phyloP scores from a whole-genome alignment of 495 filamentous ascomycete species.

The Neurospora sp. region DNA sequence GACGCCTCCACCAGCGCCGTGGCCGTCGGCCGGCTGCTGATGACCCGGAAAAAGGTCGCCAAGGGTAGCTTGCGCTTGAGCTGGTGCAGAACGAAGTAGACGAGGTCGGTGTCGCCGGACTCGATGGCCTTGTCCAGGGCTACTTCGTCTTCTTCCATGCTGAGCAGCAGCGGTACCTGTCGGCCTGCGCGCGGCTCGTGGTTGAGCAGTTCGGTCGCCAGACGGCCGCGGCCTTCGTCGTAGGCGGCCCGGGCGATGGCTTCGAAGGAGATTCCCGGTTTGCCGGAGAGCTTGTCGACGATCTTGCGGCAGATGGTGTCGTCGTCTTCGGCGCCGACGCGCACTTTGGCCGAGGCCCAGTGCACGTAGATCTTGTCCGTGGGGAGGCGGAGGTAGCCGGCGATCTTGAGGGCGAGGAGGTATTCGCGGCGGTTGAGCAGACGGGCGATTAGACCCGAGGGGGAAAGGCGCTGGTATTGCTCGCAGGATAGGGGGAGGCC shows the following conservation, averaged over 20 bases:
- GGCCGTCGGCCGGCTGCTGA: constrained; percentile 78
- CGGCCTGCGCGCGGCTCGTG: constrained; percentile 88
- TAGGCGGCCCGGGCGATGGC: constrained; percentile 89
- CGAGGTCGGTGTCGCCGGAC: constrained; percentile 85
- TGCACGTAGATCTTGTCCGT: constrained; percentile 88
- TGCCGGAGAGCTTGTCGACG: constrained; percentile 74
- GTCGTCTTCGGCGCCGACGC: constrained; percentile 73
- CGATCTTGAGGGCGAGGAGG: constrained; percentile 79
- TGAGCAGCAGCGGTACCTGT: constrained; percentile 88
- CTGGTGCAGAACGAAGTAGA: constrained; percentile 80
- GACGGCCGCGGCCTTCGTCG: constrained; percentile 76
- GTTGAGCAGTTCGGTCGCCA: constrained; percentile 85
- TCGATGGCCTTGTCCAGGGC: constrained; percentile 96
- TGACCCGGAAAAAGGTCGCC: constrained; percentile 83
- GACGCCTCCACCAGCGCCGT: constrained; percentile 82
- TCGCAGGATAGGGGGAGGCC: constrained; percentile 89
- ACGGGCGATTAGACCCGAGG: constrained; percentile 74
- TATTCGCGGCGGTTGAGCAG: constrained; percentile 86
- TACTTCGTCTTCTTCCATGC: constrained; percentile 92
- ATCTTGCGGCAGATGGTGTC: constrained; percentile 80
- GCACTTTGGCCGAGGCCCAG: constrained; percentile 93
- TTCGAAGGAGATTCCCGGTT: constrained; percentile 89
- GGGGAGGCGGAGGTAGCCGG: constrained; percentile 76
- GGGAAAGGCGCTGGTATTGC: constrained; percentile 75
- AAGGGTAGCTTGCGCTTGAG: constrained; percentile 86